A percentile compares a stretch with the other conserved stretches of the same genome.
phyloP scores from a whole-genome alignment of 2,329 filamentous ascomycete species.

The Neodidymelliopsis sp. region DNA sequence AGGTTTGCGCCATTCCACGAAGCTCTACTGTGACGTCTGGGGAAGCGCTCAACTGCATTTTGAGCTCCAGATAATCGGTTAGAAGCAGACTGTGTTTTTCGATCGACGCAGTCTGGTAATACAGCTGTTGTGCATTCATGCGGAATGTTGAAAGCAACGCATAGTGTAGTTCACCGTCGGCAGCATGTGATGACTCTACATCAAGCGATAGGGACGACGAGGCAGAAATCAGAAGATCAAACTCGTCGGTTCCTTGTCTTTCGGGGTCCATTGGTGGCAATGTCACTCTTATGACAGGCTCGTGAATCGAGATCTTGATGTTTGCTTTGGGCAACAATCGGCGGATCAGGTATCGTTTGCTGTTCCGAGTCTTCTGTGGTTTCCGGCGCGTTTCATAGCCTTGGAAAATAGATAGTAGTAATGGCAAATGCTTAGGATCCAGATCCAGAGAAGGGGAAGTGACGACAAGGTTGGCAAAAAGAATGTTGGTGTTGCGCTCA shows the following conservation, averaged over 20 bases:
- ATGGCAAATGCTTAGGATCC: slow-evolving; percentile 87
- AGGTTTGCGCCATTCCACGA: slow-evolving; percentile 82
- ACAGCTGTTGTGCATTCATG: slow-evolving; percentile 85
- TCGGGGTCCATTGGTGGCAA: slow-evolving; percentile 75
- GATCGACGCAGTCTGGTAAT: slow-evolving; percentile 89
- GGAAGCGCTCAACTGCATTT: slow-evolving; percentile 81
- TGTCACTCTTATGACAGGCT: slow-evolving; percentile 90
- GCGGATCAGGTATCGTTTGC: slow-evolving; percentile 74
- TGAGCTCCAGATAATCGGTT: slow-evolving; percentile 87
- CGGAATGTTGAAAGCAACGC: slow-evolving; percentile 82
- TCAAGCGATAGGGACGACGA: slow-evolving; percentile 94
- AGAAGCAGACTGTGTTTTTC: slow-evolving; percentile 85
- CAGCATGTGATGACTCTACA: slow-evolving; percentile 92
- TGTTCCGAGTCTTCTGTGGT: slow-evolving; percentile 34
- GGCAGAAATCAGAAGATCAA: slow-evolving; percentile 92
- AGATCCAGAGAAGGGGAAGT: slow-evolving; percentile 95
- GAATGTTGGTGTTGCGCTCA: slow-evolving; percentile 92
- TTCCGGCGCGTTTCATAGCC: slow-evolving; percentile 46
- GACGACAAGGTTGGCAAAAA: slow-evolving; percentile 95
- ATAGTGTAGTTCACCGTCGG: slow-evolving; percentile 84
- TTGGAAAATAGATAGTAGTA: slow-evolving; percentile 79
- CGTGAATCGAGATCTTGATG: slow-evolving; percentile 95
- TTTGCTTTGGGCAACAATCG: slow-evolving; percentile 91
- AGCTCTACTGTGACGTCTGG: slow-evolving; percentile 85
- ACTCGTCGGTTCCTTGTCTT: slow-evolving; percentile 73